These are phyloP conservation scores for Sclerospora graminicola DNA, from an alignment of 352 stramenopile genomes.

Conservation along the genomic window DNA sequence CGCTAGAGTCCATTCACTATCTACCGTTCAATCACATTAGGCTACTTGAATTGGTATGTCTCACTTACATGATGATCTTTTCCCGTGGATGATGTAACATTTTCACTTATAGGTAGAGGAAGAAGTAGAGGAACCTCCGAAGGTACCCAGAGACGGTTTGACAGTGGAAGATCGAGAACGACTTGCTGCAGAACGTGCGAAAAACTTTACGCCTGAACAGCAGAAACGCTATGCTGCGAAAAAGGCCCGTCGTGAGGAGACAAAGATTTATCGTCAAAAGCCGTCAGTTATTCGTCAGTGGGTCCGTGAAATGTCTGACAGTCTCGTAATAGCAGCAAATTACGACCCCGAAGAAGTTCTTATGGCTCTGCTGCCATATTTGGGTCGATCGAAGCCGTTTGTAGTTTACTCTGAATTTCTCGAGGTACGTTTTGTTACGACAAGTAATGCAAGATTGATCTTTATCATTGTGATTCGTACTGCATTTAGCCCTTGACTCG, in stretches of 20 bases:
- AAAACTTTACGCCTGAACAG: slow-evolving; percentile 74
- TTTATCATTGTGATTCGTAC: neutral
- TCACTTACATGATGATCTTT: neutral
- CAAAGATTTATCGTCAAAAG: slow-evolving; percentile 74
- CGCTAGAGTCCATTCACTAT: slow-evolving; percentile 66
- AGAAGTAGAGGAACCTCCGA: slow-evolving; percentile 32
- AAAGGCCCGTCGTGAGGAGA: slow-evolving; percentile 49
- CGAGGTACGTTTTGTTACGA: slow-evolving; percentile 35
- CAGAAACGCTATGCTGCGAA: slow-evolving; percentile 71
- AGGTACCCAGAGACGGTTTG: slow-evolving; percentile 41
- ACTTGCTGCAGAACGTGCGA: slow-evolving; percentile 70
- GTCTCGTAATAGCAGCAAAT: slow-evolving; percentile 85
- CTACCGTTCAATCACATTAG: slow-evolving; percentile 57
- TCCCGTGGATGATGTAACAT: neutral
- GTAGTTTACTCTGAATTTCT: slow-evolving; percentile 94
- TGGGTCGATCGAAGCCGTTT: slow-evolving; percentile 88
- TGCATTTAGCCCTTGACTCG: slow-evolving; percentile 74
- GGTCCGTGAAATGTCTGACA: slow-evolving; percentile 63
- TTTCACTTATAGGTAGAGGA: slow-evolving; percentile 27
- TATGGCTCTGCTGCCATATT: slow-evolving; percentile 82
- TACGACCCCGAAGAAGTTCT: slow-evolving; percentile 86
- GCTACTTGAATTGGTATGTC: slow-evolving; percentile 29
- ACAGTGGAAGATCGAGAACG: slow-evolving; percentile 45
- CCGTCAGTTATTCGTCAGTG: slow-evolving; percentile 56
- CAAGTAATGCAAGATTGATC: neutral